A percentile compares a stretch with the other conserved stretches of the same genome.
These are phyloP conservation scores for Xylaria sp. DNA, from an alignment of 2,329 filamentous ascomycete genomes.

Conservation along the genomic window DNA sequence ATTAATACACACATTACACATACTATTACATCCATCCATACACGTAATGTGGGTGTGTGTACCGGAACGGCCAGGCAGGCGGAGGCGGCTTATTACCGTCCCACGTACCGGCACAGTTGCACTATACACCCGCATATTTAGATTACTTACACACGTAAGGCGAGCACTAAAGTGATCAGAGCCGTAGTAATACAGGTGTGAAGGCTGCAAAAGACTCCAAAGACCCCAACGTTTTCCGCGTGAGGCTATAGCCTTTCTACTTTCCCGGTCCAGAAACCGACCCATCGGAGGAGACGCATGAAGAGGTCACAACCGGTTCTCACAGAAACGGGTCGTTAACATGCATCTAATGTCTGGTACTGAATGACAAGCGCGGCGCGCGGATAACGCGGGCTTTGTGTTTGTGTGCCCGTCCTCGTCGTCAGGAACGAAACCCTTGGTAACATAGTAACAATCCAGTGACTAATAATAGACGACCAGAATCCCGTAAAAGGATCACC, in stretches of 20 bases:
- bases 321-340: background rate
- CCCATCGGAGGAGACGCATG: background rate
- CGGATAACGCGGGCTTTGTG: conserved; percentile 29
- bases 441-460: conserved; percentile 2
- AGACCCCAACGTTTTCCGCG: too few species aligned
- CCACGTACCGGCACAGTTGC: conserved; percentile 20
- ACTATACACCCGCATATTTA: conserved; percentile 27
- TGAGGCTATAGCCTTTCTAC: background rate
- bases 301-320: background rate
- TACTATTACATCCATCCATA: conserved; percentile 1
- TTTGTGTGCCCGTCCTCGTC: background rate
- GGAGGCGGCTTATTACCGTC: conserved; percentile 25
- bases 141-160: conserved; percentile 17
- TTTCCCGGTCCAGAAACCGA: background rate
- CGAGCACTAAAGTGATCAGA: background rate
- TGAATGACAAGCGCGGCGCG: conserved; percentile 31
- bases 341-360: conserved; percentile 1
- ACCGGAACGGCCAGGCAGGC: conserved; percentile 18
- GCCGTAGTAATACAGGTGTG: conserved; percentile 16
- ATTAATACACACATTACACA: conserved; percentile 6
- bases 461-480: conserved; percentile 35
- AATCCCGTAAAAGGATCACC: conserved; percentile 18
- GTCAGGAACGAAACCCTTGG: conserved; percentile 14
- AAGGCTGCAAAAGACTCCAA: background rate
- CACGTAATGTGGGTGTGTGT: conserved; percentile 20